phyloP scores from a whole-genome alignment of 2,329 filamentous ascomycete species.

The Pseudovirgaria hyperparasitica region DNA sequence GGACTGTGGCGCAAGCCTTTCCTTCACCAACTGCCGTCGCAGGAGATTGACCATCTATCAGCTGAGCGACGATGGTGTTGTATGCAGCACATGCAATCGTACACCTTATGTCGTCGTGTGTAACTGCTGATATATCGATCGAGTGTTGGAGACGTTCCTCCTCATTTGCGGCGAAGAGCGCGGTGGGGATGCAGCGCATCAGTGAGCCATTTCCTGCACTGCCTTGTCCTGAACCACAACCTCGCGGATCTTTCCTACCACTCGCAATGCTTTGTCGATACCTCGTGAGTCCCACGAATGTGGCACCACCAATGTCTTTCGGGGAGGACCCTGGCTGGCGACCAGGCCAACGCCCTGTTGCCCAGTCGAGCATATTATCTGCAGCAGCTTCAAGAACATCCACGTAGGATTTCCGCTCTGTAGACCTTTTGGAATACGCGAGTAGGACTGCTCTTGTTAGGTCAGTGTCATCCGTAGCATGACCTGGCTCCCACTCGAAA shows the following conservation, averaged over 20 bases:
- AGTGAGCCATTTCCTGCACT: constrained; percentile 34
- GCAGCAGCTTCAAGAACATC: constrained; percentile 25
- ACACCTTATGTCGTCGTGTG: constrained; percentile 12
- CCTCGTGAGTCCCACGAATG: constrained; percentile 18
- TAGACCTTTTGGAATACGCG: constrained; percentile 20
- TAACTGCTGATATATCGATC: constrained; percentile 11
- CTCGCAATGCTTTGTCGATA: constrained; percentile 16
- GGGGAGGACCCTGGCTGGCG: constrained; percentile 21
- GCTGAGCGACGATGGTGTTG: constrained; percentile 13
- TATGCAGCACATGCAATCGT: constrained; percentile 12
- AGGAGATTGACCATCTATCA: constrained; percentile 6
- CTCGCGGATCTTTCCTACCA: constrained; percentile 19
- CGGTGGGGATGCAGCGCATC: constrained; percentile 37
- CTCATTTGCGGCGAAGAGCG: constrained; percentile 22
- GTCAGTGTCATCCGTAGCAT: constrained; percentile 38
- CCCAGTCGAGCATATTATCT: constrained; percentile 30
- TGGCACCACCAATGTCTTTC: constrained; percentile 29
- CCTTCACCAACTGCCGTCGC: constrained; percentile 8
- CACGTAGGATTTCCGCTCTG: constrained; percentile 2
- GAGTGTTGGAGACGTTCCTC: constrained; percentile 13
- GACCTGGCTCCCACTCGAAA: constrained; percentile 30
- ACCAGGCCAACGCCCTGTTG: constrained; percentile 30
- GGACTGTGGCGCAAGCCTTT: too few species aligned
- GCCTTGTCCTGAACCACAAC: constrained; percentile 26
- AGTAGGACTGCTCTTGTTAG: constrained; percentile 34